A percentile compares a stretch with the other conserved stretches of the same genome.
Evolutionary conservation across 2,329 filamentous ascomycete species (phyloP).

Genomic region (Colletotrichum sp.): DNA sequence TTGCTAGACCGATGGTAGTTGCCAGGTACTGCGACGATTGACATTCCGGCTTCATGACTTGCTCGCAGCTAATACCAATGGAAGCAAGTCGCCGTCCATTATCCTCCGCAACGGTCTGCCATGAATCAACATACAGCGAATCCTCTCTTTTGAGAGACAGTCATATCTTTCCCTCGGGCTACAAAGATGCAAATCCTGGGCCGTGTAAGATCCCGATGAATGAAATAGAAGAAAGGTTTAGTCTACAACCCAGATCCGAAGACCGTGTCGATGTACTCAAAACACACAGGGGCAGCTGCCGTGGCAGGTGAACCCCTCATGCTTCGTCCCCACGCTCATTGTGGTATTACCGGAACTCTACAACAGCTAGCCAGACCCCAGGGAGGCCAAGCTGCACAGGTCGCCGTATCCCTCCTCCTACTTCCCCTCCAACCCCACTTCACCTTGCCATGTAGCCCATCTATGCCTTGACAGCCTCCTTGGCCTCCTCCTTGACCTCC

Average conservation of each 20-base stretch:
- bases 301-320: background rate
- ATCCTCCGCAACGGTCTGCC: background rate
- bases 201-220: background rate
- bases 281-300: background rate
- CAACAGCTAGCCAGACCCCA: background rate
- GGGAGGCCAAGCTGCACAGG: background rate
- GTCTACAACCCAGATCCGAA: background rate
- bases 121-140: background rate
- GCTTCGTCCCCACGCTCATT: background rate
- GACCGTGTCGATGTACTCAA: background rate
- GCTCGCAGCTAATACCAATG: background rate
- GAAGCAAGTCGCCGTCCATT: accelerated
- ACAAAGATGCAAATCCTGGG: background rate
- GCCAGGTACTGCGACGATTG: background rate
- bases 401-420: background rate
- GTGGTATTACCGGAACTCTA: background rate
- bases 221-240: background rate
- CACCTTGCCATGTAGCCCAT: background rate
- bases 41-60: background rate
- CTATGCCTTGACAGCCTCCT: constrained; percentile 25
- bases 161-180: background rate
- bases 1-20: background rate
- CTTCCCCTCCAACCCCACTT: background rate
- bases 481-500: constrained; percentile 45
- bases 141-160: background rate